phyloP scores from a whole-genome alignment of 108 stramenopile genomes.

The Nannochloropsis gaditana region DNA sequence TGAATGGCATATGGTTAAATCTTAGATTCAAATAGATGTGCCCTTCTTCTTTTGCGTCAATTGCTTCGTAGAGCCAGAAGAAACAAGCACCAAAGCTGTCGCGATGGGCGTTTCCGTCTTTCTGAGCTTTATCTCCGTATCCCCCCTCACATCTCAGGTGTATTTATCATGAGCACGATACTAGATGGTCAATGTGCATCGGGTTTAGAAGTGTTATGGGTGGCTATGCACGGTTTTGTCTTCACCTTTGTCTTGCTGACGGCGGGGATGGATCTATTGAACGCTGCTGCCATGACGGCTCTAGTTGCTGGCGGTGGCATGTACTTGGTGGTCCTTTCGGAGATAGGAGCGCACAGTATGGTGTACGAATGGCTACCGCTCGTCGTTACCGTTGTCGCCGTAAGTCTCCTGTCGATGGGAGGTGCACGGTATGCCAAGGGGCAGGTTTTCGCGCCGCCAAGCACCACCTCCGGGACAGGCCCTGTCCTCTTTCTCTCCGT shows the following conservation, averaged over 20 bases:
- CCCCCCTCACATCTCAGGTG: too few relatives aligned
- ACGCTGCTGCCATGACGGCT: neutral
- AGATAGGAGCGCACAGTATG: neutral
- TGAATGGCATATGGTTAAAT: too few relatives aligned
- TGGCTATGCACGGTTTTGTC: neutral
- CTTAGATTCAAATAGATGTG: too few relatives aligned
- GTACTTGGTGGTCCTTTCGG: neutral
- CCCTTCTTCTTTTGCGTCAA: too few relatives aligned
- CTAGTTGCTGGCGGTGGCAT: neutral
- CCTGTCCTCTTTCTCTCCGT: constrained; percentile 10
- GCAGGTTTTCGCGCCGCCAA: neutral
- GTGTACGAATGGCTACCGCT: neutral
- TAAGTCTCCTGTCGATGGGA: neutral
- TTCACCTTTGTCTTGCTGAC: neutral
- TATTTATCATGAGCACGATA: neutral
- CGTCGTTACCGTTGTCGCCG: neutral
- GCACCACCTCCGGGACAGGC: neutral
- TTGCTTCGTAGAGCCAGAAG: too few relatives aligned
- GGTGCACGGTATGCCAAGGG: neutral
- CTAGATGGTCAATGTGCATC: neutral
- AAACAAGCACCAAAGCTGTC: too few relatives aligned
- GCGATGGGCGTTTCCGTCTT: too few relatives aligned
- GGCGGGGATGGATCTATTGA: neutral
- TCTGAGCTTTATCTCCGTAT: too few relatives aligned
- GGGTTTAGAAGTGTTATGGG: constrained; percentile 5